Base-by-base conservation (phyloP, 1,284 basidiomycete species). In the Phellopilus nigrolimitatus region DNA sequence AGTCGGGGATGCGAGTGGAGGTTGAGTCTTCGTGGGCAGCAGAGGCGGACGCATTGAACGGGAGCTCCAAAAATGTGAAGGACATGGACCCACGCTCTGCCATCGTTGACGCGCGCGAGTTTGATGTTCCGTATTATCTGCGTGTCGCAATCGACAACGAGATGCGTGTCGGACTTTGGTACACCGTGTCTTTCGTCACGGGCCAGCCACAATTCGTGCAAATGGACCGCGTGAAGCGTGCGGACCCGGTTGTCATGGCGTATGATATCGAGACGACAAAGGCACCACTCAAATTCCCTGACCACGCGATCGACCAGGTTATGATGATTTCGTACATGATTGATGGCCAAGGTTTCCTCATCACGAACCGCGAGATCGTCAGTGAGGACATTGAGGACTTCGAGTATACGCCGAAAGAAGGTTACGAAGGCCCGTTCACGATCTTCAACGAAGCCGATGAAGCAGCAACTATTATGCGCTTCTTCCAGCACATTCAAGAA, bases 241-340 rank as follows among this genome's bases (percentile, higher is more conserved):
- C 97, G 28, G 97, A 99, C 64, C 97, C 97, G 0, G 94, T 99
- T 44, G 94, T 99, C 52, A 91, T 99, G 90, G 97, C 97, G 0
- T 99, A 82, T 68, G 97, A 99, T 82, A 99, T 99, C 63, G 97
- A 99, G 71, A 97, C 93, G 24, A 95, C 95, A 1, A 99, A 99
- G 70, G 90, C 93, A 42, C 97, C 97, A 10, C 84, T 99, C 64
- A 99, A 99, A 69, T 99, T 99, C 65, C 97, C 97, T 0, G 97
- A 99, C 71, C 89, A 93, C 60, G 83, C 87, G 9, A 86, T 90
- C 17, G 97, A 99, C 72, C 94, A 97, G 65, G 92, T 99, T 62
- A 99, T 99, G 95, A 99, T 99, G 97, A 99, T 99, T 59, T 99
- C 97, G 38, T 97, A 95, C 70, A 97, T 97, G 92, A 74, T 97